These are phyloP conservation scores for Nitzschia sp. DNA, from an alignment of 108 stramenopile species.

Conservation along the genomic window DNA sequence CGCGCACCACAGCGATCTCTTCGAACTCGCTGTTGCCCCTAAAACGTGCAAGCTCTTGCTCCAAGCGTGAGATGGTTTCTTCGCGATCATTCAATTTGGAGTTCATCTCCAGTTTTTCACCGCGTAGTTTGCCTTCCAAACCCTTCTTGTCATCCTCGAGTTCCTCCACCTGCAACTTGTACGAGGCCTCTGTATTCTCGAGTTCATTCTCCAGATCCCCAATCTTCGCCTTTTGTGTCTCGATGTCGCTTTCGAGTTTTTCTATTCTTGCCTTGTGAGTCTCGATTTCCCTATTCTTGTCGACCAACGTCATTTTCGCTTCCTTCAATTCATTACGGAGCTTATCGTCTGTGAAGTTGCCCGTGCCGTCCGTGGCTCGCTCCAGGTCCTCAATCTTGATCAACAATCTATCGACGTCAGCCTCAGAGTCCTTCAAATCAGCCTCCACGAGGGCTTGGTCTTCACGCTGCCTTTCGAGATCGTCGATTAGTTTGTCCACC, in stretches of 20 bases:
- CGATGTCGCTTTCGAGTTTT: conserved; percentile 19
- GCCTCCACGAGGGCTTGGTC: conserved; percentile 18
- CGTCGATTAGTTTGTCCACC: conserved; percentile 21
- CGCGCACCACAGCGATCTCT: conserved; percentile 20
- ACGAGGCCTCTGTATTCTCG: conserved; percentile 27
- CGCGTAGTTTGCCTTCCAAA: conserved; percentile 33
- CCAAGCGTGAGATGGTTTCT: conserved; percentile 22
- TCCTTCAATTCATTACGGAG: conserved; percentile 24
- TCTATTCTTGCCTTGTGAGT: conserved; percentile 5
- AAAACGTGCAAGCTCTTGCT: conserved; percentile 19
- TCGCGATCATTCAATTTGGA: conserved; percentile 23
- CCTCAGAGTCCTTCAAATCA: conserved; percentile 28
- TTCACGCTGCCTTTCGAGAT: conserved; percentile 25
- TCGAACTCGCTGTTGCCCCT: conserved; percentile 27
- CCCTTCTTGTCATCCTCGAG: conserved; percentile 32
- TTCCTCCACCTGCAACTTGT: conserved; percentile 32
- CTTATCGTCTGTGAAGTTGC: conserved; percentile 13
- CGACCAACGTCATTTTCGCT: conserved; percentile 17
- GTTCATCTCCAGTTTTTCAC: conserved; percentile 27
- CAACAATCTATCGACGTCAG: conserved; percentile 33
- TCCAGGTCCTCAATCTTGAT: conserved; percentile 43
- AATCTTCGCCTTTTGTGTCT: conserved; percentile 1
- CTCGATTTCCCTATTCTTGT: conserved; percentile 17
- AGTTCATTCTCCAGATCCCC: conserved; percentile 42
- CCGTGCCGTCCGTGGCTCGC: background rate